Percentiles rank a stretch among this genome's conserved stretches.
Conservation (phyloP, 768 basidiomycete genomes). For the Harrya chromipes region DNA sequence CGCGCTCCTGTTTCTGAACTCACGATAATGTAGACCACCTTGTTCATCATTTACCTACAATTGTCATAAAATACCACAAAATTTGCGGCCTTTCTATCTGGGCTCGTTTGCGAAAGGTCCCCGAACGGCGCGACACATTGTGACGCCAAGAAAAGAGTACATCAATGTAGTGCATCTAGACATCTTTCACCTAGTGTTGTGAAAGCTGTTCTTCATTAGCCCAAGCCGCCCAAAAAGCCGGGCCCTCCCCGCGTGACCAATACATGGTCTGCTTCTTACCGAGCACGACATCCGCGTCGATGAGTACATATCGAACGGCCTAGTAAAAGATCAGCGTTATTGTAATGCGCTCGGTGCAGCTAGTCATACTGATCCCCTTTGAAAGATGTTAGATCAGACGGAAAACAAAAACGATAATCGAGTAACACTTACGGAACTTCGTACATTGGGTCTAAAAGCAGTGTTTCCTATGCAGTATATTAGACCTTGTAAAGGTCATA, state of each 20-base stretch:
- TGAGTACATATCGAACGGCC: constrained; percentile 80
- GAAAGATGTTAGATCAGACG: constrained; percentile 1
- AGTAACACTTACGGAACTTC: constrained; percentile 72
- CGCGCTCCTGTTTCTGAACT: constrained; percentile 7
- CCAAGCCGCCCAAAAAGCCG: constrained; percentile 77
- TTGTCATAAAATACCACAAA: constrained; percentile 28
- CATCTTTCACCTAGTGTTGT: constrained; percentile 7
- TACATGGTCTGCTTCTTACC: constrained; percentile 65
- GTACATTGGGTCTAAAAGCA: constrained; percentile 90
- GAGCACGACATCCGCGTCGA: constrained; percentile 68
- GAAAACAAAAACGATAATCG: constrained; percentile 2
- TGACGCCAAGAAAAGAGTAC: not conserved
- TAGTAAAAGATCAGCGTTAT: constrained; percentile 29
- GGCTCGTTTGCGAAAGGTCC: no score
- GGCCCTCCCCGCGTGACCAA: constrained; percentile 66
- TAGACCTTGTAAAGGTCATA: not conserved
- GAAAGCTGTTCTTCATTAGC: constrained; percentile 55
- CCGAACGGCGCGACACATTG: no score
- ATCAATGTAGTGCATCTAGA: constrained; percentile 5
- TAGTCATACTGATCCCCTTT: constrained; percentile 62
- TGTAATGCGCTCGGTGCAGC: not conserved
- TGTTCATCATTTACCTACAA: constrained; percentile 27
- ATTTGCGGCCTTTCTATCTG: not conserved
- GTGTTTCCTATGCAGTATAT: constrained; percentile 51
- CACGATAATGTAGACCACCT: constrained; percentile 30